Evolutionary conservation across 2,329 filamentous ascomycete species (phyloP).

Genomic region (Aspergillus phoenicis): DNA sequence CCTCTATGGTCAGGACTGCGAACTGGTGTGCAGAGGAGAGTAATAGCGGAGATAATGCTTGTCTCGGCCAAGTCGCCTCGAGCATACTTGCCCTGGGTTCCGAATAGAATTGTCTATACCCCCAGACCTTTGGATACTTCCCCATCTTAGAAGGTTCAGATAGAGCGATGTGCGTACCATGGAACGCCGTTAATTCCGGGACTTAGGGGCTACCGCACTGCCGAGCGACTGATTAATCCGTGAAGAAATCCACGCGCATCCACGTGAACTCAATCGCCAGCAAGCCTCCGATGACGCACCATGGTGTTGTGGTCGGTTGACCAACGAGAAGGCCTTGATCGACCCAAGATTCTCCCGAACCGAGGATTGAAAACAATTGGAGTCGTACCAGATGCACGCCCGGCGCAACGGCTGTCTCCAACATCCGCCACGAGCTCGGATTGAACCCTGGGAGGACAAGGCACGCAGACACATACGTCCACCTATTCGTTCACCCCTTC

Average conservation of each 20-base stretch:
- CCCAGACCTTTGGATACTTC: background rate
- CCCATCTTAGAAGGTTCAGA: background rate
- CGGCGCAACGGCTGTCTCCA: conserved; percentile 15
- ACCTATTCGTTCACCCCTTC: background rate
- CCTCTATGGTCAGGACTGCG: background rate
- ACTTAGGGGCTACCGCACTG: background rate
- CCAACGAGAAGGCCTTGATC: background rate
- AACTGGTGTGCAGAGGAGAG: background rate
- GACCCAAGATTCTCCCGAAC: conserved; percentile 11
- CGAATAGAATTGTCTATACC: background rate
- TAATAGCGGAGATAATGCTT: background rate
- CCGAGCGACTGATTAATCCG: background rate
- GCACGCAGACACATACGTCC: background rate
- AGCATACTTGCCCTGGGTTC: background rate
- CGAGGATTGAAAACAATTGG: conserved; percentile 11
- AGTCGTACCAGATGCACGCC: conserved; percentile 10
- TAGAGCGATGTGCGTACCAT: background rate
- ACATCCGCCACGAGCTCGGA: conserved; percentile 2
- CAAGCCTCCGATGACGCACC: background rate
- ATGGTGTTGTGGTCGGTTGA: background rate
- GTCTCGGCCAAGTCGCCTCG: conserved; percentile 1
- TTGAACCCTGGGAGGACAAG: conserved; percentile 3
- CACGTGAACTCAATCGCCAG: background rate
- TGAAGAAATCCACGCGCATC: background rate
- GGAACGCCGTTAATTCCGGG: background rate